These are phyloP conservation scores for Clathrospora elynae DNA, from an alignment of 2,329 filamentous ascomycete species.

Conservation along the genomic window DNA sequence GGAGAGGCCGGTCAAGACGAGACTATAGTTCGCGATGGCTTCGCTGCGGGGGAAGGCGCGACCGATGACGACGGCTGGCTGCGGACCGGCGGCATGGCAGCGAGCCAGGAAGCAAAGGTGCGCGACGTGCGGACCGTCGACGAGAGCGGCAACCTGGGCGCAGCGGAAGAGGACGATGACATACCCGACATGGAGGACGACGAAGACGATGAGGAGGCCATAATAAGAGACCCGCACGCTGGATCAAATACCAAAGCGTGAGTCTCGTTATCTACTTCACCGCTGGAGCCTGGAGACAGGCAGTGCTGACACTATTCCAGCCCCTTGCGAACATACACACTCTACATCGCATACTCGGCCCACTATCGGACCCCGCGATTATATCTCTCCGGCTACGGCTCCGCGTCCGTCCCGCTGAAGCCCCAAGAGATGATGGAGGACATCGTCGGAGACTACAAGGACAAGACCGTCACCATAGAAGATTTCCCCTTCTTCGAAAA, in stretches of 20 bases:
- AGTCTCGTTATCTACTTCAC: constrained; percentile 34
- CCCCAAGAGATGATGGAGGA: constrained; percentile 94
- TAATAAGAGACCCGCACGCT: constrained; percentile 69
- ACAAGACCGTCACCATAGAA: constrained; percentile 97
- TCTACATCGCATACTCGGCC: constrained; percentile 97
- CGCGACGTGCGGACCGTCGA: constrained; percentile 86
- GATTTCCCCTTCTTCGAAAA: constrained; percentile 95
- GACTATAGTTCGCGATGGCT: constrained; percentile 80
- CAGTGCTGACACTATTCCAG: constrained; percentile 53
- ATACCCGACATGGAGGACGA: constrained; percentile 99
- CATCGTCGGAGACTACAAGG: constrained; percentile 94
- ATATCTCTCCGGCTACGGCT: constrained; percentile 88
- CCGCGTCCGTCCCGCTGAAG: constrained; percentile 77
- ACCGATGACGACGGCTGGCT: constrained; percentile 85
- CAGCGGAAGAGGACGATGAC: constrained; percentile 73
- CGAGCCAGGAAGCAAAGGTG: constrained; percentile 75
- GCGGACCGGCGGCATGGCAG: constrained; percentile 78
- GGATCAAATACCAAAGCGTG: constrained; percentile 61
- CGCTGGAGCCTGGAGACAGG: background rate
- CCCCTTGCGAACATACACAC: constrained; percentile 87
- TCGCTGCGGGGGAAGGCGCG: constrained; percentile 57
- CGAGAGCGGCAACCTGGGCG: constrained; percentile 83
- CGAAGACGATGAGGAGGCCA: constrained; percentile 90
- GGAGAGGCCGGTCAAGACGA: constrained; percentile 86
- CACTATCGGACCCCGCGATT: constrained; percentile 96